phyloP scores from a whole-genome alignment of 192 early-diverging fungal species.

The Coemansia guatemalensis region DNA sequence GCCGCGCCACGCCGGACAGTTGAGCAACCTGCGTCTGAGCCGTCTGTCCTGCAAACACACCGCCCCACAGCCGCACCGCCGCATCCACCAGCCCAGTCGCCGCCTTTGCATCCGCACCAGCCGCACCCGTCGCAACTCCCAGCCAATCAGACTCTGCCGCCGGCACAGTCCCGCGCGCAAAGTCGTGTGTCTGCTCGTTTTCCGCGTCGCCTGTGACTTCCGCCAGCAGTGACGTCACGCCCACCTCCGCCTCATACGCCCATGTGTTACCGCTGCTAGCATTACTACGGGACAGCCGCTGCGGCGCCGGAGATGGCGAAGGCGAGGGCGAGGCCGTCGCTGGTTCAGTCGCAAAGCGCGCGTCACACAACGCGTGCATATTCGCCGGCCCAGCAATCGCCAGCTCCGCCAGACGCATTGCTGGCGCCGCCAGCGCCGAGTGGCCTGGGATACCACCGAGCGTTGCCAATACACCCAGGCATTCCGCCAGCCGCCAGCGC shows the following conservation, averaged over 20 bases:
- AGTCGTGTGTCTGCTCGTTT: constrained; percentile 9
- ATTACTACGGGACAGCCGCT: constrained; percentile 1
- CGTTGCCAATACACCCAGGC: constrained; percentile 10
- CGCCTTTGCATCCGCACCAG: background rate
- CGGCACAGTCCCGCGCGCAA: constrained; percentile 12
- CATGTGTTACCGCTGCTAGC: constrained; percentile 31
- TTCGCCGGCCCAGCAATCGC: constrained; percentile 25
- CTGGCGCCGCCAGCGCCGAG: constrained; percentile 13
- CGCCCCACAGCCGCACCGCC: constrained; percentile 74
- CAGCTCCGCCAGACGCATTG: constrained; percentile 29
- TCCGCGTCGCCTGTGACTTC: background rate
- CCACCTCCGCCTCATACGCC: constrained; percentile 47
- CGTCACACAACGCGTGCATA: constrained; percentile 20
- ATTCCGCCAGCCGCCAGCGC: constrained; percentile 32
- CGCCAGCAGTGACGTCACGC: constrained; percentile 37
- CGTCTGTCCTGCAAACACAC: constrained; percentile 67
- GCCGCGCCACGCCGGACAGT: constrained; percentile 72
- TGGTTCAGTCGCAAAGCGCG: constrained; percentile 1
- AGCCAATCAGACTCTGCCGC: constrained; percentile 40
- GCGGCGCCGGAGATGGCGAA: background rate
- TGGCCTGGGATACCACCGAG: background rate
- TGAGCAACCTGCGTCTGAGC: constrained; percentile 71
- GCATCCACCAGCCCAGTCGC: constrained; percentile 70
- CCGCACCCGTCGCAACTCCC: background rate
- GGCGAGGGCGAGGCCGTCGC: background rate